A percentile compares a stretch with the other conserved stretches of the same genome.
Evolutionary conservation across 2,329 filamentous ascomycete species (phyloP).

Genomic region (Penicillium expansum): DNA sequence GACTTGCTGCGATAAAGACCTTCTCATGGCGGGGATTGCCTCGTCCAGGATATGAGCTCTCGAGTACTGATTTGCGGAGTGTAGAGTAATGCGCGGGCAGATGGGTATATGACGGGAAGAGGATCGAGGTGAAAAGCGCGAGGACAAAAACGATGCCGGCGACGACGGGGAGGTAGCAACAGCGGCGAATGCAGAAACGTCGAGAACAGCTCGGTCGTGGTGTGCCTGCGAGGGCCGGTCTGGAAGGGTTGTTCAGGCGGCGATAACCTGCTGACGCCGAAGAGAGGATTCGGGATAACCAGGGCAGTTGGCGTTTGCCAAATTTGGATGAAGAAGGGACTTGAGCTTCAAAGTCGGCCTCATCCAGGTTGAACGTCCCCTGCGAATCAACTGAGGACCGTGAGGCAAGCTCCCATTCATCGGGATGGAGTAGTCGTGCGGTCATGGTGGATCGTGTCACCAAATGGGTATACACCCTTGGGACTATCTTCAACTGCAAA

Average conservation of each 20-base stretch:
- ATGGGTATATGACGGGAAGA: slow-evolving; percentile 57
- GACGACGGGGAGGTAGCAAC: slow-evolving; percentile 30
- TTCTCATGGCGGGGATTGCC: slow-evolving; percentile 60
- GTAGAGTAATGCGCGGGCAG: slow-evolving; percentile 53
- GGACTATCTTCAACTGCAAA: slow-evolving; percentile 2
- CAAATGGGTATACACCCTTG: slow-evolving; percentile 15
- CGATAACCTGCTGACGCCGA: slow-evolving; percentile 32
- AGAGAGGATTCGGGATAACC: slow-evolving; percentile 30
- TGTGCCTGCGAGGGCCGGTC: slow-evolving; percentile 25
- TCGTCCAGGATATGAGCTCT: slow-evolving; percentile 38
- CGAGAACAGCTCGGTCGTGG: slow-evolving; percentile 27
- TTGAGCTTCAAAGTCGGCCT: slow-evolving; percentile 43
- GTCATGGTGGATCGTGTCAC: slow-evolving; percentile 31
- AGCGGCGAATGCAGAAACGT: slow-evolving; percentile 31
- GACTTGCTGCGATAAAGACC: slow-evolving; percentile 70
- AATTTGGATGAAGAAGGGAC: slow-evolving; percentile 28
- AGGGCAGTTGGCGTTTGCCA: slow-evolving; percentile 21
- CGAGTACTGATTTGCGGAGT: slow-evolving; percentile 31
- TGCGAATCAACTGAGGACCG: slow-evolving; percentile 42
- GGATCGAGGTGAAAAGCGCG: slow-evolving; percentile 44
- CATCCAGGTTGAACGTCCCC: slow-evolving; percentile 43
- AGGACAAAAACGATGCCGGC: slow-evolving; percentile 32
- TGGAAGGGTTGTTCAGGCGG: slow-evolving; percentile 27
- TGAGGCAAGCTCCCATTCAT: slow-evolving; percentile 42
- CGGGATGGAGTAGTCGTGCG: slow-evolving; percentile 38